These are phyloP conservation scores for Populus hybrid DNA, from an alignment of 441 rosid genomes.

Conservation along the genomic window DNA sequence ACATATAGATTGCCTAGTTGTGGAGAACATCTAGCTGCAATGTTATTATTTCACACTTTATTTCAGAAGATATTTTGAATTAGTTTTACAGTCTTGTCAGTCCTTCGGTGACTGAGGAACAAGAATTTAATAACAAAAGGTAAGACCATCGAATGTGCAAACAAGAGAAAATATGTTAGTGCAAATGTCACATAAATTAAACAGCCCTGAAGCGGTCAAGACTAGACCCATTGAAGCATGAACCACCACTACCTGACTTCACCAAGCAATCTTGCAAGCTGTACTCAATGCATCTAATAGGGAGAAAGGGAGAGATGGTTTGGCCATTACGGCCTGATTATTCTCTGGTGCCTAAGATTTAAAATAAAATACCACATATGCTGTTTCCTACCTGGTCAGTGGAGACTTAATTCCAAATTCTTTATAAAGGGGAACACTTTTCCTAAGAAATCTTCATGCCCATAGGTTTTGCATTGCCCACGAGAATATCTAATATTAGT, in stretches of 20 bases:
- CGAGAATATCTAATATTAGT: background rate
- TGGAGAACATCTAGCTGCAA: background rate
- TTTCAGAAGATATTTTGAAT: background rate
- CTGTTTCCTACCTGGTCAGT: too few relatives aligned
- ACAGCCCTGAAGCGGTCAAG: background rate
- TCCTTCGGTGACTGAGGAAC: background rate
- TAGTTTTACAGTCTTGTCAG: background rate
- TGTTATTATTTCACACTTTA: background rate
- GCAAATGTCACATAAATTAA: background rate
- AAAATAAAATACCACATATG: background rate
- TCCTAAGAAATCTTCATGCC: background rate
- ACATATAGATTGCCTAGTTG: background rate
- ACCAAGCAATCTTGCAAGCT: background rate
- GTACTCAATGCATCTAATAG: background rate
- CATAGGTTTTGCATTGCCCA: background rate
- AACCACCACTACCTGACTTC: too few relatives aligned
- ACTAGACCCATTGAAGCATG: too few relatives aligned
- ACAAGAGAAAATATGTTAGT: background rate
- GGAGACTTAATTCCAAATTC: background rate
- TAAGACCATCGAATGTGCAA: background rate
- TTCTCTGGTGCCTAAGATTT: background rate
- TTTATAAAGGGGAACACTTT: background rate
- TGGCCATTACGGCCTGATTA: background rate
- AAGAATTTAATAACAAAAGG: background rate
- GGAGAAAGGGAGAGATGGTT: background rate